A percentile compares a stretch with the other conserved stretches of the same genome.
Evolutionary conservation across 163 green algal species (phyloP).

Genomic region (Coccomyxa subellipsoidea): DNA sequence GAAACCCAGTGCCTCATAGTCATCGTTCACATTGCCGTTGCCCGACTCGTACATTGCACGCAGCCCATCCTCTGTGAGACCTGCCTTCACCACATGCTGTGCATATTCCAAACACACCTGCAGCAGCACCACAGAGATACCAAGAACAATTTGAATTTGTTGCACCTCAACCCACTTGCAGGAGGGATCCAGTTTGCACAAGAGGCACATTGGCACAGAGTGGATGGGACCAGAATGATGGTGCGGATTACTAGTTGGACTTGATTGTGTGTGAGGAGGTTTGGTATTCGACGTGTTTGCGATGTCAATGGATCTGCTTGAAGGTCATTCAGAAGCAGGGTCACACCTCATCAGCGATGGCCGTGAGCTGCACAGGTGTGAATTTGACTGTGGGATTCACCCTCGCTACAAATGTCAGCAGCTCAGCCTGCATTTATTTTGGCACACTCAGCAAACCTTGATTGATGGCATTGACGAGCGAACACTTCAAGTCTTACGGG

Average conservation of each 20-base stretch:
- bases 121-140: not conserved
- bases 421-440: not conserved
- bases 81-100: not conserved
- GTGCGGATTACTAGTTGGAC: no score
- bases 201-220: no score
- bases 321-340: no score
- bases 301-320: no score
- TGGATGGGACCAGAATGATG: no score
- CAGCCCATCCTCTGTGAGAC: not conserved
- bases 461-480: no score
- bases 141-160: not conserved
- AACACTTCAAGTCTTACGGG: no score
- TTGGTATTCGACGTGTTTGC: no score
- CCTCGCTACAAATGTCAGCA: not conserved
- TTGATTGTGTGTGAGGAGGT: no score
- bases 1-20: not conserved
- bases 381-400: not conserved
- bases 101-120: not conserved
- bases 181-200: no score
- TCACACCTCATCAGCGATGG: not conserved
- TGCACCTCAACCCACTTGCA: not conserved
- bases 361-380: not conserved
- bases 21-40: not conserved
- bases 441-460: no score
- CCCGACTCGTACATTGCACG: not conserved